These are phyloP conservation scores for Schizochytrium sp. DNA, from an alignment of 108 stramenopile species.

Conservation along the genomic window DNA sequence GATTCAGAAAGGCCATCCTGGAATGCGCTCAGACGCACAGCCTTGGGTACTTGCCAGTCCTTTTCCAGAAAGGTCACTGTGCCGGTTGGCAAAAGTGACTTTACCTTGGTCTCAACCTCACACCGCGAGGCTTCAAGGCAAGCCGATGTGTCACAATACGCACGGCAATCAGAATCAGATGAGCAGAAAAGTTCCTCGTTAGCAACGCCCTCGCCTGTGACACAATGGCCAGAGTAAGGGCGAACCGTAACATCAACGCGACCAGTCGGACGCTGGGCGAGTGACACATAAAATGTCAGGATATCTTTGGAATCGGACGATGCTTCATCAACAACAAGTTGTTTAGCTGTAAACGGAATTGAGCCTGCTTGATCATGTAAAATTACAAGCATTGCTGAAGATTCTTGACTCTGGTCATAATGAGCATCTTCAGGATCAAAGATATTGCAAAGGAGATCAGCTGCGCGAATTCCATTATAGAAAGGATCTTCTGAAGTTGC, in stretches of 20 bases:
- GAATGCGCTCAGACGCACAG: background rate
- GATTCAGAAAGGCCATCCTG: conserved; percentile 17
- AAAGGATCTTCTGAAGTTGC: background rate
- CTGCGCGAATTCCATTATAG: background rate
- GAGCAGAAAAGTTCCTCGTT: conserved; percentile 42
- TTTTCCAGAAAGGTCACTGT: background rate
- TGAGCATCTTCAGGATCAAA: background rate
- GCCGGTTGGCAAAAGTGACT: background rate
- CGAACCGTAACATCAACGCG: conserved; percentile 43
- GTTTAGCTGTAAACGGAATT: background rate
- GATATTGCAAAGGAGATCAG: conserved; percentile 34
- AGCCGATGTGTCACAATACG: background rate
- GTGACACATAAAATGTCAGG: conserved; percentile 30
- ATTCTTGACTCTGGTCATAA: background rate
- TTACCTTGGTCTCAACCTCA: background rate
- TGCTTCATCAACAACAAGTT: background rate
- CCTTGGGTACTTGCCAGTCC: conserved; percentile 27
- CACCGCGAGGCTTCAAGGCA: background rate
- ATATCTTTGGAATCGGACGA: background rate
- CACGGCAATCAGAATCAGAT: background rate
- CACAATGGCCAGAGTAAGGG: conserved; percentile 17
- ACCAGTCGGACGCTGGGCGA: background rate
- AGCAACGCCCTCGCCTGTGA: background rate
- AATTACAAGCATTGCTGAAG: background rate
- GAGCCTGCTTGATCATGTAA: conserved; percentile 11